Base-by-base conservation (phyloP, 768 basidiomycete genomes). In the Lyophyllum shimeji region DNA sequence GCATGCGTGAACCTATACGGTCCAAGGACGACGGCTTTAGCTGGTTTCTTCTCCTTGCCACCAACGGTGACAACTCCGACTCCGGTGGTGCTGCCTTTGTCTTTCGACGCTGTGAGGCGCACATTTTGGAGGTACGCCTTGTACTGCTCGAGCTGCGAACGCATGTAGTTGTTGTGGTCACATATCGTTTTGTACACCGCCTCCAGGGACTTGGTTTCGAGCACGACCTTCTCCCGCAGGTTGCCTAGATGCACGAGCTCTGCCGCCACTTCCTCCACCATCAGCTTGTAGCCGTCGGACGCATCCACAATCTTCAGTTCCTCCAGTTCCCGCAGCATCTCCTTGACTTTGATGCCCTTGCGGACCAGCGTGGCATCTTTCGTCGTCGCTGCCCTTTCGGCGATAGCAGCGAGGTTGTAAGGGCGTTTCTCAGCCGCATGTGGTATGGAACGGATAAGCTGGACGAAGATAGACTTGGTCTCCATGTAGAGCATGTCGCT, bases 401-500 rank as follows among this genome's bases (percentile, higher is more conserved):
- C 96, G 57, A 98, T 88, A 6, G 81, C 85, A 24, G 86, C 78
- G 17, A 99, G 84, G 67, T 97, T 87, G 68, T 97, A 91, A 0
- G 97, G 97, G 27, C 86, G 85, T 68, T 89, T 90, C 50, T 95
- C 92, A 5, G 85, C 81, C 0, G 86, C 79, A 46, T 87, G 82
- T 1, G 96, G 96, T 53, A 99, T 83, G 29, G 95, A 98, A 62
- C 97, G 95, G 54, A 99, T 86, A 51, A 98, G 84, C 69, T 98
- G 95, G 29, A 98, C 97, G 63, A 99, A 95, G 67, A 98, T 98
- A 7, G 96, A 98, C 76, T 99, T 99, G 54, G 97, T 92, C 70
- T 99, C 97, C 95, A 98, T 98, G 77, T 98, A 99, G 27, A 98
- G 84, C 86, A 99, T 96, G 74, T 99, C 97, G 68, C 90, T 90